Evolutionary conservation across 192 early-diverging fungal species (phyloP), one percentile per base, ranked within the genome.

Genomic region (Gonapodya prolifera): DNA sequence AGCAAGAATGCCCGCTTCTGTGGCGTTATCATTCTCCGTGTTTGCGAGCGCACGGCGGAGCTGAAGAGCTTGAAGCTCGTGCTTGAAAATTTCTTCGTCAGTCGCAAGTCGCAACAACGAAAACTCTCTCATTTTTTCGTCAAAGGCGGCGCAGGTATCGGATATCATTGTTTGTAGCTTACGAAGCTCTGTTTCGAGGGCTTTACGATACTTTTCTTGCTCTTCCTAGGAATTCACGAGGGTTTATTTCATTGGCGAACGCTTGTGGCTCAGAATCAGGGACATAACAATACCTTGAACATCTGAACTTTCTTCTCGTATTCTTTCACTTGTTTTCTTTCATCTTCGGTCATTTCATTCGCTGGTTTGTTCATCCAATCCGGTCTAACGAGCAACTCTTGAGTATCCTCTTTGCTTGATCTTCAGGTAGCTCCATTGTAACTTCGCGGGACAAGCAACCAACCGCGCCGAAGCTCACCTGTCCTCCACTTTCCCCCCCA

Each of bases 291-390:
- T 34, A 85, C 84, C 79, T 88, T 89, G 30, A 84, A 83, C 1
- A 84, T 81, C 28, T 84, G 84, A 36, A 89, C 69, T 75, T 89
- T 89, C 80, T 90, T 90, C 79, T 90, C 89, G 81, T 84, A 90
- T 79, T 90, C 89, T 69, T 90, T 89, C 30, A 89, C 77, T 17
- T 80, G 77, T 71, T 87, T 86, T 23, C 80, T 77, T 77, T 90
- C 89, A 31, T 90, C 89, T 16, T 90, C 89, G 1, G 77, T 82
- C 85, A 89, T 81, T 31, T 90, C 89, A 36, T 80, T 83, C 18
- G 79, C 75, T 1, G 89, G 86, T 70, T 90, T 90, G 75, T 82
- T 86, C 86, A 89, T 90, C 80, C 86, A 89, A 31, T 88, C 88
- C 0, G 89, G 88, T 61, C 78, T 61, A 0, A 80, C 74, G 2